A percentile compares a stretch with the other conserved stretches of the same genome.
These are phyloP conservation scores for Coniochaeta hoffmannii DNA, from an alignment of 2,329 filamentous ascomycete genomes.

Conservation along the genomic window DNA sequence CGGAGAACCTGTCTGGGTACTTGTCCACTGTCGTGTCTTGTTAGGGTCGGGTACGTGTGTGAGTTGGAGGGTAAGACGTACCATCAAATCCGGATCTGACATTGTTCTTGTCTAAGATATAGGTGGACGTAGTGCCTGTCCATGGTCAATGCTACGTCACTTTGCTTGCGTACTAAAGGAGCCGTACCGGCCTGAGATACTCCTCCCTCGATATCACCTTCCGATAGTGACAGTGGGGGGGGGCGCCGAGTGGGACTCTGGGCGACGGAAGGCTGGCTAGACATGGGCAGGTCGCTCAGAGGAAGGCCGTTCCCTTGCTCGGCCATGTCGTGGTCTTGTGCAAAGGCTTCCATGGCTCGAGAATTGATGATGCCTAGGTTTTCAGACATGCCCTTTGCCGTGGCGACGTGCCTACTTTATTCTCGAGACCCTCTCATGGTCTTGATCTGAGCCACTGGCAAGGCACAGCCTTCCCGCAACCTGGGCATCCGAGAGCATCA, in stretches of 20 bases:
- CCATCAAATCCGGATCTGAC: background rate
- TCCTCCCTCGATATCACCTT: background rate
- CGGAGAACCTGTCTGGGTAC: background rate
- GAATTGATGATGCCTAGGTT: background rate
- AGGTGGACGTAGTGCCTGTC: no score
- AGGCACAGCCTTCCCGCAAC: background rate
- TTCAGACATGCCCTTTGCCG: background rate
- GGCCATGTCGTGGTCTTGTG: background rate
- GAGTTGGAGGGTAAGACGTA: background rate
- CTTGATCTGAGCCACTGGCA: background rate
- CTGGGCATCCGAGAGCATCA: background rate
- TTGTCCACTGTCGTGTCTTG: background rate
- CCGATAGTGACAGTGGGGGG: background rate
- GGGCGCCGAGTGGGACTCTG: background rate
- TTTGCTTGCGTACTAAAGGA: no score
- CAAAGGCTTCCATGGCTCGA: background rate
- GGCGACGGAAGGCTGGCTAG: background rate
- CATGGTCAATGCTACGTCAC: no score
- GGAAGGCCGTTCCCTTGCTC: background rate
- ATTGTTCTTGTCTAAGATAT: background rate
- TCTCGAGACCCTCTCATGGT: background rate
- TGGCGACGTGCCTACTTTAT: background rate
- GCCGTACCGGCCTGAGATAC: no score
- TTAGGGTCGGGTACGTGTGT: background rate
- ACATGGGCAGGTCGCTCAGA: background rate